Evolutionary conservation across 75 land plant genomes (phyloP), one percentile per base, ranked within the genome.

Genomic region (Pinus taeda): DNA sequence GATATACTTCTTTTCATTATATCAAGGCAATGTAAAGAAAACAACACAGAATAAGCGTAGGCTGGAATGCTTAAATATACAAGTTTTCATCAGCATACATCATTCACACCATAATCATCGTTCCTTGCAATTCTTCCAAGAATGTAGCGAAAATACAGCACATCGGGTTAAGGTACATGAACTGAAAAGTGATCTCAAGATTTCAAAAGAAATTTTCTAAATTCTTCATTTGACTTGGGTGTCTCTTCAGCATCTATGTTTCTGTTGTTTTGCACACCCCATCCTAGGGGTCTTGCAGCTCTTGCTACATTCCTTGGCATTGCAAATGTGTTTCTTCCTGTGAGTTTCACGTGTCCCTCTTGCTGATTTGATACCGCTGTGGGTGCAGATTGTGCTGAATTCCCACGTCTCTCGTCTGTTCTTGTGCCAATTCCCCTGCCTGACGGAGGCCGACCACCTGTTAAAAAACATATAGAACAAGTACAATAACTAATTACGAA

Each of bases 161-260:
- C 53, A 49, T 49, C 8, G 53, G 53, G 8, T 49, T 49, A 8
- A 8, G 8, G 49, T 5, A 49, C 8, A 49, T 49, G 53, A 49
- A 49, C 7, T 49, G 8, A 49, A 49, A 8, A 49, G 53, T 49
- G 53, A 49, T 49, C 9, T 49, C 53, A 49, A 53, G 80, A 76
- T 67, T 87, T 87, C 11, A 86, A 39, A 36, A 94, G 73, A 88
- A 94, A 85, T 55, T 95, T 84, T 66, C 99, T 77, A 82, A 97
- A 97, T 71, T 94, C 98, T 58, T 93, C 90, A 77, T 97, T 97
- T 18, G 95, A 89, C 65, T 92, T 97, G 57, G 90, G 95, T 61
- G 73, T 77, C 55, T 85, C 82, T 45, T 79, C 85, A 22, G 75
- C 75, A 39, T 26, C 63, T 73, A 79, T 81, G 9, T 58, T 62